Base-by-base conservation (phyloP, 352 stramenopile genomes). In the Achlya hypogyna region DNA sequence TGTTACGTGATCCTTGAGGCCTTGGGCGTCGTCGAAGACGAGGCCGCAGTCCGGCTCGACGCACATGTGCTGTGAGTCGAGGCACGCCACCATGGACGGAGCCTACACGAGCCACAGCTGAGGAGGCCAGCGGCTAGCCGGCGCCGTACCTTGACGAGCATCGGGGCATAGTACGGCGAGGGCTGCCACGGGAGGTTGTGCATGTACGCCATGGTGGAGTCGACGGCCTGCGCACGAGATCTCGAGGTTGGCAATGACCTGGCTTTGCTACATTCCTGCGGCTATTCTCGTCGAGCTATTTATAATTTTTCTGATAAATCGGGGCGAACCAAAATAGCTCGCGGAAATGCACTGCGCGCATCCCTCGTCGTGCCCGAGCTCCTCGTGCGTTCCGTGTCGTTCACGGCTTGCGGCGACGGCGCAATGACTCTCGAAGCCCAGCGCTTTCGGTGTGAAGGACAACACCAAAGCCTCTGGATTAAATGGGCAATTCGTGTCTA, bases 1-100 rank as follows among this genome's bases (percentile, higher is more conserved):
- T n/a, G 60, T 67, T 31, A 67, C 16, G 51, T 67, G 60, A 28
- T 67, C 60, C 42, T 67, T 67, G 9, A 67, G 23, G 23, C 60
- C 51, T 34, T 67, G 60, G 10, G 60, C 60, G 22, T 67, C 60
- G 4, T 67, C 60, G 43, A 67, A 67, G 29, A 43, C 38, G 32
- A 58, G 60, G 31, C 51, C 22, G 34, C 60, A 67, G 25, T 38
- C 60, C 20, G 60, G 60, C 22, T 67, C 60, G 9, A 38, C 51
- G 22, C 60, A 67, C 20, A 49, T 14, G 28, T 67, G 60, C 12
- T n/a, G 23, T 16, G 60, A 45, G 5, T 49, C 40, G 3, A 67
- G 20, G n/a, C 8, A 27, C 54, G 1, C 20, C 23, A 1, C 51
- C 23, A 35, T 45, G 38, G 12, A 49, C 22, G 42, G 42, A 49